Evolutionary conservation across 306 rosid species (phyloP), one percentile per base, ranked within the genome.

Genomic region (Adenanthera pavonina): DNA sequence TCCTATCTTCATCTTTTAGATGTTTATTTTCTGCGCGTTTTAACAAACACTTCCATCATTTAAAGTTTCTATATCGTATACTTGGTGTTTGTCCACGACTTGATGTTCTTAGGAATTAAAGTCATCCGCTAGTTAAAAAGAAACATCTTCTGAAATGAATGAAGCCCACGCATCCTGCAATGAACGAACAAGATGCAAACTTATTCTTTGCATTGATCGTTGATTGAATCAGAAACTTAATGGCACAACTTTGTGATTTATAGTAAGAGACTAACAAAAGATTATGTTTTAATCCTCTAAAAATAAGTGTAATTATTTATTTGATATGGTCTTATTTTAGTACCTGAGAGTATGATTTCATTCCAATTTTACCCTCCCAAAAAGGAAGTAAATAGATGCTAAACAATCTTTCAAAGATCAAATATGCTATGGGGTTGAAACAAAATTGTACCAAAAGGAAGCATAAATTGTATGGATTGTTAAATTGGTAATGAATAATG

Each of bases 161-260:
- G 86, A 79, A 41, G 94, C 80, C 99, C 99, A 95, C 36, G 99
- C 99, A 76, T 92, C 96, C 99, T 95, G 85, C 77, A 46, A 65
- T 36, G 80, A 75, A 69, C 60, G 54, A 46, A 67, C 78, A 87
- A 43, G 73, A 48, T 41, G 48, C 67, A 4, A 47, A 75, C 56
- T 66, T 54, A 30, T 0, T 77, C 67, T 65, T 51, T 25, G 38
- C 53, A 61, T 53, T 80, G 38, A 72, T 72, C 67, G 59, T 56
- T 20, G 51, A 16, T 48, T n/a, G 33, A 47, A 46, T 16, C 5
- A 68, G 35, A 46, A 77, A 49, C 68, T 65, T 40, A 33, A 49
- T 69, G 30, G 64, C 1, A 73, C 34, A 76, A 64, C 43, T 15
- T 77, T 25, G 47, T 51, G 73, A 25, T 68, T 67, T 43, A 25